Evolutionary conservation across 495 filamentous ascomycete species (phyloP), one percentile per base, ranked within the genome.

Genomic region (Penicillium robsamsonii): DNA sequence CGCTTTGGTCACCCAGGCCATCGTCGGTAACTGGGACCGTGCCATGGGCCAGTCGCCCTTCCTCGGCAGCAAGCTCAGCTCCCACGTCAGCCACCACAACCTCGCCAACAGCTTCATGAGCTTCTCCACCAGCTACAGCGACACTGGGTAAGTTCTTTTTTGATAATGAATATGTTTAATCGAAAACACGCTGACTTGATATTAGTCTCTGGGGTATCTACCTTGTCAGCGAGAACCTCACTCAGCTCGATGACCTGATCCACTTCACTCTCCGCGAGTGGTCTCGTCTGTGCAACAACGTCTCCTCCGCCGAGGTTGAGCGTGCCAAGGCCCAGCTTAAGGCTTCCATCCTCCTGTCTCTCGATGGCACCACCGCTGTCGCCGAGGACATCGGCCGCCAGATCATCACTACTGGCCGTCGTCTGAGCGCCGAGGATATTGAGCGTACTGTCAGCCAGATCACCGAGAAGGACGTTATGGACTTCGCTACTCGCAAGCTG

Each of bases 21-120:
- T 99, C 69, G 91, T 99, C 64, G 94, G 94, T 67, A 99, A 99
- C 85, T 99, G 94, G 86, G 94, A 99, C 79, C 91, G 92, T 75
- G 89, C 94, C 51, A 95, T 97, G 88, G 95, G 95, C 70, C 96
- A 92, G 77, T 91, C 93, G 45, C 83, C 92, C 48, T 92, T 96
- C 81, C 85, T 97, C 60, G 95, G 94, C 61, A 96, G 90, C 90
- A 97, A 93, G 83, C 89, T 99, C 67, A 95, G 91, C 82, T 84
- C 85, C 55, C 88, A 94, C 62, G 87, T 99, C 55, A 86, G 93
- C 82, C 82, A 96, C 78, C 82, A 97, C 76, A 85, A 91, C 68
- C 84, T 99, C 49, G 93, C 93, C 68, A 99, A 94, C 79, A 96
- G 91, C 82, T 97, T 96, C 85, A 99, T 99, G 94, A 93, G 89